Conservation (phyloP, 495 filamentous ascomycete genomes). For the Cercophora scortea region DNA sequence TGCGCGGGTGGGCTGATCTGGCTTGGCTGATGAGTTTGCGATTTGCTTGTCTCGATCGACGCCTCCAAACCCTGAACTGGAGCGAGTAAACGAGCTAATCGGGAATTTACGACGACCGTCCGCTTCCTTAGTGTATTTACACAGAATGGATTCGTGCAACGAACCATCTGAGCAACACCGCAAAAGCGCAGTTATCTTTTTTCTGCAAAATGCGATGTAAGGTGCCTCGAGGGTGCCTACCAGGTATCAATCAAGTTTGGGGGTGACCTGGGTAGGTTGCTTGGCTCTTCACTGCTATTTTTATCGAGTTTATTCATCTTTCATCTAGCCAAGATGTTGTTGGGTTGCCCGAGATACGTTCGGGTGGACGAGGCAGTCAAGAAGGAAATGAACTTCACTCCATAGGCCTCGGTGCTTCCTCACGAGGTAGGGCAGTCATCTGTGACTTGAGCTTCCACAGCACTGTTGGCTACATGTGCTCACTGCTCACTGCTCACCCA, state of each 20-base stretch:
- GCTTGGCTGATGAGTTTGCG: neutral
- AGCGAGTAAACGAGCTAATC: neutral
- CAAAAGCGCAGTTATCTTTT: neutral
- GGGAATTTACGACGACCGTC: too few relatives aligned
- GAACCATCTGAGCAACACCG: neutral
- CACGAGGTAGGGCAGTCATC: neutral
- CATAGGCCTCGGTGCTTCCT: neutral
- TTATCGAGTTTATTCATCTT: slow-evolving; percentile 6
- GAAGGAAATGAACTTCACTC: slow-evolving; percentile 16
- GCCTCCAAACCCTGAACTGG: neutral
- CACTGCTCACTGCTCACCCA: too few relatives aligned
- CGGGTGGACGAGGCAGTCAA: neutral
- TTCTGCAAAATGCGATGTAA: too few relatives aligned
- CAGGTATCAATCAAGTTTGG: neutral
- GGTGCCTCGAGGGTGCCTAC: neutral
- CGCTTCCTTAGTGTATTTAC: too few relatives aligned
- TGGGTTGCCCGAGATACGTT: neutral
- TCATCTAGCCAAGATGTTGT: neutral
- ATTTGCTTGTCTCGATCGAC: neutral
- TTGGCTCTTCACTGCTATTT: slow-evolving; percentile 5
- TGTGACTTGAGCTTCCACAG: neutral
- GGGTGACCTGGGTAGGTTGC: neutral
- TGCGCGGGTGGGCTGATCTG: neutral
- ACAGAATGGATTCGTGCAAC: neutral
- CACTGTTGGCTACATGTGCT: neutral